These are phyloP conservation scores for Nemania sp. DNA, from an alignment of 2,329 filamentous ascomycete species.

Conservation along the genomic window DNA sequence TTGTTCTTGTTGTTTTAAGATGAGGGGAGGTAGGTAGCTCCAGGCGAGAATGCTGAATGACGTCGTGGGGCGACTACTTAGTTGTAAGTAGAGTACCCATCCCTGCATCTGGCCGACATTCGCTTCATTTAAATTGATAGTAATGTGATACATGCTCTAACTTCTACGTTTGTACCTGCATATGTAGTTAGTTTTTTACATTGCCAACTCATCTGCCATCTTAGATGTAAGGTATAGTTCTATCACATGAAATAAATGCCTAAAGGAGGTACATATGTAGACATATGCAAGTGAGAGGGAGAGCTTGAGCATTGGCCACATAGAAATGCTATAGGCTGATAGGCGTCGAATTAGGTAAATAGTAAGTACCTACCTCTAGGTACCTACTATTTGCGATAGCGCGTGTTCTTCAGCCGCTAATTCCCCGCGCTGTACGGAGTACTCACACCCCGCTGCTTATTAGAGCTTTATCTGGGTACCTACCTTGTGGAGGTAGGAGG, in stretches of 20 bases:
- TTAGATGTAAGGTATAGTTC: not conserved
- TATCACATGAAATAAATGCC: conserved; percentile 4
- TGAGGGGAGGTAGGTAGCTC: conserved; percentile 38
- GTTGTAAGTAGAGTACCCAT: conserved; percentile 4
- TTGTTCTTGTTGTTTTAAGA: conserved; percentile 13
- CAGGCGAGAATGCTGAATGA: conserved; percentile 44
- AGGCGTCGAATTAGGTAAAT: not conserved
- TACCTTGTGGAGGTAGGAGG: not conserved
- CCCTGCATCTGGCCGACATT: conserved; percentile 32
- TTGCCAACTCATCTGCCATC: not conserved
- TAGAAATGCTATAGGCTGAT: not conserved
- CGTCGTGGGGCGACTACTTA: conserved; percentile 47
- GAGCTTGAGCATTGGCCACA: conserved; percentile 41
- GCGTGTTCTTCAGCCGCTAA: conserved; percentile 35
- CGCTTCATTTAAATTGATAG: not conserved
- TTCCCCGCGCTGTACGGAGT: conserved; percentile 28
- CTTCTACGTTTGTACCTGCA: not conserved
- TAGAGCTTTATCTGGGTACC: conserved; percentile 30
- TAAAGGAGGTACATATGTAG: not conserved
- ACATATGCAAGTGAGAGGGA: not conserved
- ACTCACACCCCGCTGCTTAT: conserved; percentile 34
- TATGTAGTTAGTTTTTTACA: not conserved
- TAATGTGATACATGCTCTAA: not conserved
- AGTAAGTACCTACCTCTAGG: not conserved
- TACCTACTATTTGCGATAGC: not conserved